Evolutionary conservation across 2,329 filamentous ascomycete species (phyloP), one percentile per base, ranked within the genome.

Genomic region (Neospermospora avenae): DNA sequence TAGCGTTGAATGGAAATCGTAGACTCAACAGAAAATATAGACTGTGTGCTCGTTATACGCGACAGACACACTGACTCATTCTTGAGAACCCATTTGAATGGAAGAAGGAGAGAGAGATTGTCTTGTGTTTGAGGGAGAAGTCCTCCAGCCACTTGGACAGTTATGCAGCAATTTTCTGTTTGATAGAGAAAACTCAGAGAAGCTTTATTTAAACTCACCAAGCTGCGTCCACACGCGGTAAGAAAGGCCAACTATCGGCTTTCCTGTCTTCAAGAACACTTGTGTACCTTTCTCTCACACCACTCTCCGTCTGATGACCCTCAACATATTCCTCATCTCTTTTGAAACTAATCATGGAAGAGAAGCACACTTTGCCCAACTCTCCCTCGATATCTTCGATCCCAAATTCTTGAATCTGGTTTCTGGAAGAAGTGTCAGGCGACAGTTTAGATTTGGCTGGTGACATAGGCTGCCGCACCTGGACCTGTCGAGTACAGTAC

Each of bases 321-420:
- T n/a, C 44, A 11, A 22, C 44, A 11, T 24, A 22, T 35, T 45
- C 55, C 35, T 65, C 65, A 41, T 63, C 59, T 11, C 55, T 57
- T 58, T 82, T 81, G 69, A 85, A 82, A 1, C 82, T 83, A 39
- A 79, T 75, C 7, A 84, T 70, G 42, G 79, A 80, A 11, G 76
- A 78, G 68, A 84, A 83, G 67, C 77, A 79, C 4, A 80, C 74
- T 3, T 75, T 73, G 1, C 75, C 75, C 0, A 79, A 14, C 20
- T 39, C 57, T 11, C 22, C 56, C 14, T 53, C 24, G 16, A 11
- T 37, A 31, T 59, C 60, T 46, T 24, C 70, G 5, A 39, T 39
- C 22, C 45, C 34, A 75, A 74, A 2, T 11, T 31, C 28, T 77
- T 76, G 18, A 59, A 18, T 7, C 14, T 41, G 16, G 39, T 28